Evolutionary conservation across 371 early-diverging fungal species (phyloP).

Genomic region (Lichtheimia ramosa): DNA sequence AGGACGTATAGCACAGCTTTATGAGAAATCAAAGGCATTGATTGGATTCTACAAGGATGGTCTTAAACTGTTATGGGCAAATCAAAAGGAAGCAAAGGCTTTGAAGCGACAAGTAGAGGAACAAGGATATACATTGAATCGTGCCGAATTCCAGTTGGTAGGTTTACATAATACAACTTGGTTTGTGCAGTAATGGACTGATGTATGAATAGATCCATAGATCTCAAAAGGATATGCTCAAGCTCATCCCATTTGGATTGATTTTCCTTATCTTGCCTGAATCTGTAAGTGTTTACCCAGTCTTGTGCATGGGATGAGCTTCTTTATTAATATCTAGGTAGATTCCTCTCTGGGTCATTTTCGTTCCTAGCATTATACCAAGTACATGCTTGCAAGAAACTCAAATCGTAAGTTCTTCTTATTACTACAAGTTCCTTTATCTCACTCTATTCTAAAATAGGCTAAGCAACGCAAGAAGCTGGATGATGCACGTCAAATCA

Average conservation of each 20-base stretch:
- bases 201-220: constrained; percentile 39
- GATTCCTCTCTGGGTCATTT: constrained; percentile 63
- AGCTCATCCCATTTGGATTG: constrained; percentile 62
- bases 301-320: too few species aligned
- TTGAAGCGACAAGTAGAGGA: constrained; percentile 31
- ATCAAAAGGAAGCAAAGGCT: constrained; percentile 43
- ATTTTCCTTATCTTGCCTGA: constrained; percentile 59
- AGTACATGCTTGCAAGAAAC: constrained; percentile 58
- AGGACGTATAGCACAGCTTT: constrained; percentile 29
- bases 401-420: constrained; percentile 52
- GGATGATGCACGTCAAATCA: constrained; percentile 52
- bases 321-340: constrained; percentile 3
- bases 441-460: constrained; percentile 21
- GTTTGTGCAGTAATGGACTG: background rate
- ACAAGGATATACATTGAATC: constrained; percentile 43
- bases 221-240: constrained; percentile 54
- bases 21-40: constrained; percentile 43
- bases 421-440: background rate
- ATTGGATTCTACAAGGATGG: constrained; percentile 60
- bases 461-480: constrained; percentile 57
- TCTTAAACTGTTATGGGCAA: constrained; percentile 57
- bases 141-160: constrained; percentile 39
- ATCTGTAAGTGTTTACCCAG: constrained; percentile 40
- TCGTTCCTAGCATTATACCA: constrained; percentile 61
- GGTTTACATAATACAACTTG: background rate